Base-by-base conservation (phyloP, 2,329 filamentous ascomycete species). In the Dactylellina parvicollis region DNA sequence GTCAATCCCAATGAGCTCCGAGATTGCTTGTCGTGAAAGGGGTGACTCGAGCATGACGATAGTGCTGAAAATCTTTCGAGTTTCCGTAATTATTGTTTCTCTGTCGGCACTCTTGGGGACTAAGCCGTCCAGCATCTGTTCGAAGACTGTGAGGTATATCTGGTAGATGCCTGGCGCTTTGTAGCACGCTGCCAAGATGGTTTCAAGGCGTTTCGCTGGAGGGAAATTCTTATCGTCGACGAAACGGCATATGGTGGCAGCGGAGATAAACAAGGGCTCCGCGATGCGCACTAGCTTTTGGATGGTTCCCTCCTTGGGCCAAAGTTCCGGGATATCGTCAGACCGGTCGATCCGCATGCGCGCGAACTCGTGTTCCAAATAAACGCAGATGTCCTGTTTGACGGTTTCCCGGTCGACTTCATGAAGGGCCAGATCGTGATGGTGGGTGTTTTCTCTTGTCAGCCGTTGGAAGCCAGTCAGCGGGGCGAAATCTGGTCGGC, bases 211-310 rank as follows among this genome's bases (percentile, higher is more conserved):
- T n/a, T 52, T 26, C 26, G 34, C 12, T 5, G 56, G 24, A 16
- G 28, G 34, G 16, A 46, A 47, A 24, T 46, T 60, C 16, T 20
- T 44, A 38, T 74, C 47, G 4, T 24, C 50, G 22, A 66, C 26
- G 22, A 62, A 74, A 3, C 69, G 61, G 16, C 54, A 74, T 5
- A 60, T 47, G 9, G 69, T 74, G 30, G 69, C 47, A 5, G 69
- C 69, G 16, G 40, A 54, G 20, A 74, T 74, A 26, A 74, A 74
- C 14, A 74, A 38, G 2, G 67, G 67, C 4, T 40, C n/a, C 9
- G 61, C 18, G 20, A 66, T 74, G 3, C 20, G 24, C 2, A 24
- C 44, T 3, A 74, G 36, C n/a, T 2, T 50, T 20, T 47, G 16
- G 8, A 74, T 60, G 2, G 20, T 50, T 5, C 18, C 4, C 3